Evolutionary conservation across 768 basidiomycete genomes (phyloP), one percentile per base, ranked within the genome.

Genomic region (Suillus subluteus): DNA sequence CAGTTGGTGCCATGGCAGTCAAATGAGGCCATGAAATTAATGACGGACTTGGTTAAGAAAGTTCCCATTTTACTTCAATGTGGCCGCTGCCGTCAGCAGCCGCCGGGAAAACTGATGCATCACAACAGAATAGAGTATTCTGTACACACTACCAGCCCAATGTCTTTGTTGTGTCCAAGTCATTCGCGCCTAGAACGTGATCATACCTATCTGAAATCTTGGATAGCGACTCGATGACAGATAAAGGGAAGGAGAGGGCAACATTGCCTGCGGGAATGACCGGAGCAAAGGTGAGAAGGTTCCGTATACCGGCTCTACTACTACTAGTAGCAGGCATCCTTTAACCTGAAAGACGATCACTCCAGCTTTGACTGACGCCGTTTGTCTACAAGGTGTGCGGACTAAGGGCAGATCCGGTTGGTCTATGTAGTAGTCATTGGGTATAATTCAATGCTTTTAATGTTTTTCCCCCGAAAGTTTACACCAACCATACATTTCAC

Each of bases 1-100:
- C 23, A 59, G 58, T 41, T 41, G 26, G n/a, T 21, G 26, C 18
- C 18, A 43, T 37, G 9, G 37, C 30, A 43, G 26, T 61, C 58
- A 26, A 59, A 41, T 26, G 59, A 43, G 4, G 43, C 26, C 30
- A 30, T 43, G 26, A 32, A 30, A 61, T 61, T 30, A 43, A 61
- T 43, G 59, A 32, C 12, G 55, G 55, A 56, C 55, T 56, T 56
- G 55, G 55, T 56, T 56, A 35, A 56, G 59, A 40, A 41, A 43
- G 59, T 43, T 61, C 26, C 59, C 23, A 61, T 43, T 61, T 61
- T 13, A 43, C 59, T 61, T 61, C 59, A 61, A 40, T 40, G 38
- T 40, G 58, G 38, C 44, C 21, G 44, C 26, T 61, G 59, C 59
- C 59, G 59, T 61, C 59, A 61, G 2, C 59, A 61, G 59, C 59